Evolutionary conservation across 2,329 filamentous ascomycete genomes (phyloP), one percentile per base, ranked within the genome.

Genomic region (Cercospora zeina): DNA sequence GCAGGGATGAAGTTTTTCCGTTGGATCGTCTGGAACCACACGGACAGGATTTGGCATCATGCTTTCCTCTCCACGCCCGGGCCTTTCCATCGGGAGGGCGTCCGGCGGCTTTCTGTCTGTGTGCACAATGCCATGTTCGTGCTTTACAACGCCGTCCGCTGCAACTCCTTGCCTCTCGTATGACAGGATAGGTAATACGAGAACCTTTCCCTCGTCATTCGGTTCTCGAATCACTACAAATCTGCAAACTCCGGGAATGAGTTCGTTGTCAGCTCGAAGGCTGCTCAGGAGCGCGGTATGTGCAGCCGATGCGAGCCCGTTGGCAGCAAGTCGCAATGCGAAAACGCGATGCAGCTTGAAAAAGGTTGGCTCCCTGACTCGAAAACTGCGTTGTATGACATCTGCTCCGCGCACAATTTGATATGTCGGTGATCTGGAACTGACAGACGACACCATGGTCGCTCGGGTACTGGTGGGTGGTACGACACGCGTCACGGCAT

Each of bases 41-140:
- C 31, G 19, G 4, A 59, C 24, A 10, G 57, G n/a, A 24, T 16
- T 39, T 2, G 57, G 42, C 14, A 45, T 16, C 57, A 59, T 59
- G 16, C 45, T 30, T n/a, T 27, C 1, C 34, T 59, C 57, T 10
- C 33, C 19, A 13, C 57, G 45, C 6, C 2, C 10, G 4, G 57
- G 45, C n/a, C 13, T 4, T 47, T 59, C 57, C 2, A 3, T 16
- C 11, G 24, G 31, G 47, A 7, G n/a, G 7, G 19, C 7, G 10
- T 13, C 7, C 16, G 31, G 33, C 19, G 45, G 19, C n/a, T 42
- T 19, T 9, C 19, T 27, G 31, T 10, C 10, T 31, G 70, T 68
- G 37, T 71, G 63, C 5, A 71, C 68, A 42, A 73, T 68, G 14
- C 57, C 58, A 47, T 73, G 69, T 8, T 73, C 68, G 2, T 58